Evolutionary conservation across 2,329 filamentous ascomycete genomes (phyloP).

Genomic region (Claviceps sp.): DNA sequence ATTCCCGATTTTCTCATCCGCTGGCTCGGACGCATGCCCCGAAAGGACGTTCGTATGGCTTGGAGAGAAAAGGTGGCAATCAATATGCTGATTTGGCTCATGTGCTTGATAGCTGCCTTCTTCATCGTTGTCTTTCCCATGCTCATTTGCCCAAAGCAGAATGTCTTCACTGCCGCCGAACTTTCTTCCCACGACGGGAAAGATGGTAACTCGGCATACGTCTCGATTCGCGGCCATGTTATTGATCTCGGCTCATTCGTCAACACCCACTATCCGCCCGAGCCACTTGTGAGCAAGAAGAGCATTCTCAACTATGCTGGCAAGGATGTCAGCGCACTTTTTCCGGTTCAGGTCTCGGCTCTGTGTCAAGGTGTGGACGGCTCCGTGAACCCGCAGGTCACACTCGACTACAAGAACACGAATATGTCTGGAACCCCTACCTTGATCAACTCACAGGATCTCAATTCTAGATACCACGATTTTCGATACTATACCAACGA

Average conservation of each 20-base stretch:
- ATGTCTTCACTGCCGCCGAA: constrained; percentile 73
- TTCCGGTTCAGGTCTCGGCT: constrained; percentile 88
- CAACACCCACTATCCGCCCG: constrained; percentile 56
- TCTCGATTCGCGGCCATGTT: constrained; percentile 78
- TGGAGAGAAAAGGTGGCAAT: constrained; percentile 98
- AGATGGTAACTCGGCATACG: constrained; percentile 46
- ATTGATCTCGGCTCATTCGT: constrained; percentile 68
- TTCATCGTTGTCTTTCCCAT: constrained; percentile 80
- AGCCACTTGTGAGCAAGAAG: constrained; percentile 37
- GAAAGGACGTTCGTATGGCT: constrained; percentile 81
- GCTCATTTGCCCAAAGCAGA: constrained; percentile 80
- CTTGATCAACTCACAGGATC: constrained; percentile 52
- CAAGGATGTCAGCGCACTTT: constrained; percentile 72
- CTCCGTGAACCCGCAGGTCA: constrained; percentile 53
- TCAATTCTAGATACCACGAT: constrained; percentile 76
- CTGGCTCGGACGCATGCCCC: constrained; percentile 67
- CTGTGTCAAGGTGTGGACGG: constrained; percentile 70
- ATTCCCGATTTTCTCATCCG: constrained; percentile 75
- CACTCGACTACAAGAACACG: constrained; percentile 65
- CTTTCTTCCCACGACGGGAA: constrained; percentile 63
- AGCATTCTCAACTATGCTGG: constrained; percentile 71
- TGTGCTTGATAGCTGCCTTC: constrained; percentile 66
- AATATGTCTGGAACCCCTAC: constrained; percentile 60
- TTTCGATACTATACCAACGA: constrained; percentile 79
- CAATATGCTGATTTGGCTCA: constrained; percentile 92